Base-by-base conservation (phyloP, 2,329 filamentous ascomycete genomes). In the Penicillium verrucosum region DNA sequence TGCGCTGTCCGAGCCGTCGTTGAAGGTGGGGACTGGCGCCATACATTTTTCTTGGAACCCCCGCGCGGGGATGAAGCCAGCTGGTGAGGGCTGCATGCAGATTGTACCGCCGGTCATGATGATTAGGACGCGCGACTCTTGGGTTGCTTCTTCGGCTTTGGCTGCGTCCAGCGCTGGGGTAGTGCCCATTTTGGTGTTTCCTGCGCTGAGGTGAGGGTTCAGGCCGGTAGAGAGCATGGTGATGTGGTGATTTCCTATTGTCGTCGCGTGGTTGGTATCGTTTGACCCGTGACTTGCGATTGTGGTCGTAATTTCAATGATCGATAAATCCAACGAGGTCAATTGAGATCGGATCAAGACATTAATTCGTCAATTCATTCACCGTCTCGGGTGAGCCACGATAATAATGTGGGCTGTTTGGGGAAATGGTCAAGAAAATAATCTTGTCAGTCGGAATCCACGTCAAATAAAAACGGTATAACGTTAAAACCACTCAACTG, bases 21-120 rank as follows among this genome's bases (percentile, higher is more conserved):
- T 95, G 79, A 96, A 96, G 1, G 88, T 89, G 2, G 90, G 89
- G 32, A 90, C 82, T 9, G 89, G 89, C 4, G 89, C 88, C 80
- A 97, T 88, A 66, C 90, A 91, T 63, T 85, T 85, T 66, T 94
- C 84, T 43, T 96, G 80, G 71, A 97, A 96, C 4, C 89, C 88
- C 66, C 85, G 80, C 54, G 89, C 89, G 6, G 92, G 92, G 36
- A 94, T 82, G 52, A 96, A 85, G 1, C 92, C 92, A 63, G 91
- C 85, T 9, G 84, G 82, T 10, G 90, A 91, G 53, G 86, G 87
- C 70, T 88, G 86, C 92, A 97, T 96, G 77, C 91, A 96, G 68
- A 96, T 96, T n/a, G 75, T 77, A 53, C 72, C 77, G 70, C 90
- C 92, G 12, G 92, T 96, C 79, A 95, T 93, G 74, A 96, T 90